Percentiles rank a stretch among this genome's conserved stretches.
These are phyloP conservation scores for Erodium trifolium DNA, from an alignment of 441 rosid species.

Conservation along the genomic window DNA sequence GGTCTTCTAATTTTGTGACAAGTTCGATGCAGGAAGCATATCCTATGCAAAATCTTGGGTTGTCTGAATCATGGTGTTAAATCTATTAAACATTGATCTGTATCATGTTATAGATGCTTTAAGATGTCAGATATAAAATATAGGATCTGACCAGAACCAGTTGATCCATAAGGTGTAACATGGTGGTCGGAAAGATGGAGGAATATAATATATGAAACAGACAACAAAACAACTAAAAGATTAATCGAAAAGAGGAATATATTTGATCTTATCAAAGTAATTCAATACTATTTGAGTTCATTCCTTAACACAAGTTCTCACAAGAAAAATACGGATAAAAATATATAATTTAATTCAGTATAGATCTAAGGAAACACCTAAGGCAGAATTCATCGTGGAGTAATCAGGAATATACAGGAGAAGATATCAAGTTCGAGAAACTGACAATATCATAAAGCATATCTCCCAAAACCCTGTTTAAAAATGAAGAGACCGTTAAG, in stretches of 20 bases:
- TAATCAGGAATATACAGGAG: not conserved
- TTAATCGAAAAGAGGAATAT: too few relatives aligned
- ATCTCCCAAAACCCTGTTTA: not conserved
- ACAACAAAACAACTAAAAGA: too few relatives aligned
- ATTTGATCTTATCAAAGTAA: too few relatives aligned
- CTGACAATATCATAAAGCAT: not conserved
- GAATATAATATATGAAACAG: too few relatives aligned
- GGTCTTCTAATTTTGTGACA: too few relatives aligned
- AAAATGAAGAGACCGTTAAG: not conserved
- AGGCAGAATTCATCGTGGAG: not conserved
- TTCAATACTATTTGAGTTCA: too few relatives aligned
- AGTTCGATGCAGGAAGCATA: not conserved
- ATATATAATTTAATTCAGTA: not conserved
- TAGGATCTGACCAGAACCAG: not conserved
- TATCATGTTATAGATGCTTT: not conserved
- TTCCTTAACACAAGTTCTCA: not conserved
- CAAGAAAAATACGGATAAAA: not conserved
- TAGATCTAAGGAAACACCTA: not conserved
- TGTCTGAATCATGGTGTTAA: not conserved
- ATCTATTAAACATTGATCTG: not conserved
- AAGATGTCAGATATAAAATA: constrained; percentile 1
- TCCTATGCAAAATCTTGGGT: not conserved
- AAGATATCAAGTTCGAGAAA: not conserved
- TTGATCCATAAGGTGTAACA: too few relatives aligned
- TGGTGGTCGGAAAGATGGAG: too few relatives aligned